Evolutionary conservation across 2,329 filamentous ascomycete genomes (phyloP), one percentile per base, ranked within the genome.

Genomic region (Ophiosphaerella narmari): DNA sequence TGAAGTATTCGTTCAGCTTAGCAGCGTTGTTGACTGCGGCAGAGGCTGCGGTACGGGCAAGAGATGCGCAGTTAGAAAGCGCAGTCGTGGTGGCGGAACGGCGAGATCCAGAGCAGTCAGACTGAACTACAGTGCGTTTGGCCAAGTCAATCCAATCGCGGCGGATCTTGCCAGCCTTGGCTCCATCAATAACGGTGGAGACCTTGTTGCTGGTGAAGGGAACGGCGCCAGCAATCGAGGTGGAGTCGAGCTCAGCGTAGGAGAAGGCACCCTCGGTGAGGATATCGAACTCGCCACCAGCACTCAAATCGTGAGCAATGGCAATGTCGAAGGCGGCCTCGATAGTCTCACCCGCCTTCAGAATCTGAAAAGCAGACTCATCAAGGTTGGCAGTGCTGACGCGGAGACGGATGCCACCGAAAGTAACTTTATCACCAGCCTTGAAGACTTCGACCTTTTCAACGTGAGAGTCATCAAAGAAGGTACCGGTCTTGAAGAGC

Each of bases 1-100:
- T 86, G 78, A 87, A 88, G 75, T 84, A 88, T 71, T 86, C 82
- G 26, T 70, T 72, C 63, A 86, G 82, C 56, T 73, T 67, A 3
- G 77, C 75, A 0, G 74, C 58, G 24, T 80, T 82, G 1, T 75
- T 80, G 1, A 74, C 63, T 0, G 83, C 82, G 2, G 79, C 80
- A 0, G 70, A 63, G 1, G 80, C 76, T 2, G 84, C 84, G 2
- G 72, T 68, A 8, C 70, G 71, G 2, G 86, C 83, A 4, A 86
- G 72, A 7, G 71, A 71, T 4, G 76, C 74, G 57, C 84, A 82
- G 67, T 82, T 80, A 52, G 61, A 60, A 7, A 87, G 73, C 1
- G 83, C 84, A 2, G 65, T 78, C 18, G 66, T 64, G 7, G 80
- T 79, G 1, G 77, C 71, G 0, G 73, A 71, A 24, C 71, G 68